A percentile compares a stretch with the other conserved stretches of the same genome.
Conservation (phyloP, 306 rosid genomes). For the Casuarina equisetifolia region DNA sequence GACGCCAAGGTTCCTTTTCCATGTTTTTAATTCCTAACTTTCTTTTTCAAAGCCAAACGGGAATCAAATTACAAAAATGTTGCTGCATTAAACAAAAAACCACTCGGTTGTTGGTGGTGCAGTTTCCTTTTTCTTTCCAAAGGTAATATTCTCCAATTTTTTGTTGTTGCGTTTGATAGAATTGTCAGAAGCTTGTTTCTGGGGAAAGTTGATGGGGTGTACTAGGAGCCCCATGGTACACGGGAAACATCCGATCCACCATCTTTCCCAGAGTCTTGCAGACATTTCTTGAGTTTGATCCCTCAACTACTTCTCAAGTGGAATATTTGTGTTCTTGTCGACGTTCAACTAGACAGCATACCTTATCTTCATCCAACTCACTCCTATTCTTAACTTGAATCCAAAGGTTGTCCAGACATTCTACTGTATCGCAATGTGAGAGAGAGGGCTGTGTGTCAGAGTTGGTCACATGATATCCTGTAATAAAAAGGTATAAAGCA, state of each 20-base stretch:
- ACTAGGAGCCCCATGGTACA: not conserved
- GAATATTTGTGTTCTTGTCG: slow-evolving; percentile 24
- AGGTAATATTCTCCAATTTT: not conserved
- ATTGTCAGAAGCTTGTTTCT: not conserved
- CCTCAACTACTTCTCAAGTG: slow-evolving; percentile 8
- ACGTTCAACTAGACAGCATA: slow-evolving; percentile 43
- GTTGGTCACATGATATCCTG: not conserved
- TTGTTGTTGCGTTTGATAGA: not conserved
- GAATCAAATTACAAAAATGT: not conserved
- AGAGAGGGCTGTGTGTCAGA: not conserved
- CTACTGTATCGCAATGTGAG: slow-evolving; percentile 14
- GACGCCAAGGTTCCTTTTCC: not conserved
- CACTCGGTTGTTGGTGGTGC: not conserved
- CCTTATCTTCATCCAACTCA: slow-evolving; percentile 35
- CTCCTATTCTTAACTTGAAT: slow-evolving; percentile 30
- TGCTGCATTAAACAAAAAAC: not conserved
- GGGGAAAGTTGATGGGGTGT: slow-evolving; percentile 4
- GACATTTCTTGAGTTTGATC: not conserved
- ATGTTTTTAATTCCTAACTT: not conserved
- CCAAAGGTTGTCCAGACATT: slow-evolving; percentile 35
- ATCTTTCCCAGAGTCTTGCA: not conserved
- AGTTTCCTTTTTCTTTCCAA: not conserved
- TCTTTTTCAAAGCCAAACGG: not conserved
- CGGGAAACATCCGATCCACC: slow-evolving; percentile 16
- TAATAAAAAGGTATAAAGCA: not conserved